These are phyloP conservation scores for Meripilus lineatus DNA, from an alignment of 1,284 basidiomycete species.

Conservation along the genomic window DNA sequence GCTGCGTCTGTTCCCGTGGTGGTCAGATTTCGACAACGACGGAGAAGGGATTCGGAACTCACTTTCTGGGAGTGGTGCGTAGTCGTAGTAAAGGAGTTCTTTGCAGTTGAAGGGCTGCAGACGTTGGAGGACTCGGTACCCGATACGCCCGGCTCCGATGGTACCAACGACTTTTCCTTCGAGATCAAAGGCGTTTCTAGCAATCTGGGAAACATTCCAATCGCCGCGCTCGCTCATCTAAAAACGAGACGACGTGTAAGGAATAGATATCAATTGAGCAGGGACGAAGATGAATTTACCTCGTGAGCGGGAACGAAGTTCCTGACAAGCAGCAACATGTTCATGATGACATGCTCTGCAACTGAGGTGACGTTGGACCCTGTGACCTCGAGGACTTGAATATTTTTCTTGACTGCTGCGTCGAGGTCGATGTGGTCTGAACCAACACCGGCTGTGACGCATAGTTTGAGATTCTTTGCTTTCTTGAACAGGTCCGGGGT, in stretches of 20 bases:
- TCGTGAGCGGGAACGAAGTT: constrained; percentile 83
- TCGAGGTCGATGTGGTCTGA: constrained; percentile 93
- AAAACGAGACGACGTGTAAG: not conserved
- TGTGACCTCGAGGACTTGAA: constrained; percentile 53
- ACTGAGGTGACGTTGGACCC: constrained; percentile 81
- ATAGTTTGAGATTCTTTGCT: constrained; percentile 89
- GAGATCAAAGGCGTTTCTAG: constrained; percentile 81
- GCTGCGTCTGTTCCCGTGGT: constrained; percentile 47
- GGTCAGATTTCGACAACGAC: too few species aligned
- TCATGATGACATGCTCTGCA: constrained; percentile 86
- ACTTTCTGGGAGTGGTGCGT: constrained; percentile 75
- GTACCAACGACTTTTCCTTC: constrained; percentile 92
- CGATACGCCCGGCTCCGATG: constrained; percentile 84
- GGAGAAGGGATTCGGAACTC: too few species aligned
- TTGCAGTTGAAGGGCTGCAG: constrained; percentile 87
- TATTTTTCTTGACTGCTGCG: constrained; percentile 76
- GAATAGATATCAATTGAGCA: not conserved
- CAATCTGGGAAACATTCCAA: constrained; percentile 82
- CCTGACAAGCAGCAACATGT: constrained; percentile 80
- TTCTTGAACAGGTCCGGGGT: constrained; percentile 70
- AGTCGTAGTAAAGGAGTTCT: constrained; percentile 93
- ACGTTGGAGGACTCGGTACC: constrained; percentile 87
- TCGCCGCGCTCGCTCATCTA: constrained; percentile 82
- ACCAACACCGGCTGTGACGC: constrained; percentile 92
- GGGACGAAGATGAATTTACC: constrained; percentile 4